Evolutionary conservation across 352 stramenopile species (phyloP).

Genomic region (Phytophthora podocarpi): DNA sequence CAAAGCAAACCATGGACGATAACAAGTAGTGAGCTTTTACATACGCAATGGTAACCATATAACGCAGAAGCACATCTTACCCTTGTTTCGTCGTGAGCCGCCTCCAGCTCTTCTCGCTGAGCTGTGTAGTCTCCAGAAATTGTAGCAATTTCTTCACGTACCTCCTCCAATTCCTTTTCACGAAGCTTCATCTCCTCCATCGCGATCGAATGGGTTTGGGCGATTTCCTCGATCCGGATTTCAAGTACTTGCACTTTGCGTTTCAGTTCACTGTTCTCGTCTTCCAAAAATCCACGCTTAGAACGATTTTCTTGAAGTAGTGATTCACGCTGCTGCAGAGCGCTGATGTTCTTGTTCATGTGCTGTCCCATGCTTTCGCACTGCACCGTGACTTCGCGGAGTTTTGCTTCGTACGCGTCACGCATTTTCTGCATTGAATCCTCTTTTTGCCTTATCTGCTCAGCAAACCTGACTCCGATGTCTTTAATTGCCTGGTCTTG

Average conservation of each 20-base stretch:
- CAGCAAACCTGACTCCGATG: slow-evolving; percentile 58
- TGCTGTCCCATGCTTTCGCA: slow-evolving; percentile 75
- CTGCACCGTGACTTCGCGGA: slow-evolving; percentile 63
- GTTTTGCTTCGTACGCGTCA: slow-evolving; percentile 69
- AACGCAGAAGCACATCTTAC: slow-evolving; percentile 26
- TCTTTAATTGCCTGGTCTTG: slow-evolving; percentile 74
- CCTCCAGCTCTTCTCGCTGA: slow-evolving; percentile 63
- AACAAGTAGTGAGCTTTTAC: neutral
- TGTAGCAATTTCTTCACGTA: slow-evolving; percentile 68
- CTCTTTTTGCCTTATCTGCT: slow-evolving; percentile 77
- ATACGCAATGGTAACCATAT: no score
- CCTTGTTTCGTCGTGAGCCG: slow-evolving; percentile 56
- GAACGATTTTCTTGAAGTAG: slow-evolving; percentile 67
- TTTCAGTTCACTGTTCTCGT: slow-evolving; percentile 80
- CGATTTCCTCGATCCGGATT: slow-evolving; percentile 76
- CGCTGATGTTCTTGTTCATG: slow-evolving; percentile 77
- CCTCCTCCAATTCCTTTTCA: slow-evolving; percentile 56
- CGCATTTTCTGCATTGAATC: slow-evolving; percentile 55
- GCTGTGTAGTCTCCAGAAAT: slow-evolving; percentile 73
- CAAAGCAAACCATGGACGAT: neutral
- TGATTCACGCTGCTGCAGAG: slow-evolving; percentile 71
- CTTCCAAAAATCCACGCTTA: slow-evolving; percentile 61
- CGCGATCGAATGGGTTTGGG: slow-evolving; percentile 60
- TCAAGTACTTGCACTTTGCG: slow-evolving; percentile 81
- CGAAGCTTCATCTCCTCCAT: slow-evolving; percentile 67